phyloP scores from a whole-genome alignment of 2,329 filamentous ascomycete species.

The Alternaria angustiovoidea region DNA sequence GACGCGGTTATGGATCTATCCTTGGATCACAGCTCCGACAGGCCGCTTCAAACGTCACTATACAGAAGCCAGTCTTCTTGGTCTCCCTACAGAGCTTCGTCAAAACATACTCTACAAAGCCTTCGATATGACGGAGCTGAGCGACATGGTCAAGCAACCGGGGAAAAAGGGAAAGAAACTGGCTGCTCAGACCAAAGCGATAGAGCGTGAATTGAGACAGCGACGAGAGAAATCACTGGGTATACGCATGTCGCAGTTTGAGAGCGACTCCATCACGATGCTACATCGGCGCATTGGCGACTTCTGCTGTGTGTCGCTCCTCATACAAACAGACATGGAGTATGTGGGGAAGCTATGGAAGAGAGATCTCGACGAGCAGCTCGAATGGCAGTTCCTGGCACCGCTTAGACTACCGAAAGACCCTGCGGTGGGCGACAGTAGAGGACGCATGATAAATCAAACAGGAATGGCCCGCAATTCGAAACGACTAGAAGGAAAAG shows the following conservation, averaged over 20 bases:
- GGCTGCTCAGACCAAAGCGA: not conserved
- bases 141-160: not conserved
- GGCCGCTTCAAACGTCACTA: not conserved
- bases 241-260: not conserved
- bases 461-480: not conserved
- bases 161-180: not conserved
- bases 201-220: not conserved
- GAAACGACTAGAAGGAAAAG: not conserved
- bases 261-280: slow-evolving; percentile 1
- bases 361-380: not conserved
- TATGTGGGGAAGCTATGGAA: slow-evolving; percentile 17
- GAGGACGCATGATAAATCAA: not conserved
- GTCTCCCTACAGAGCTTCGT: slow-evolving; percentile 25
- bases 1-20: slow-evolving; percentile 8
- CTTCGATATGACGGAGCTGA: not conserved
- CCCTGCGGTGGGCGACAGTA: not conserved
- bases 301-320: slow-evolving; percentile 16
- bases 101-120: slow-evolving; percentile 20
- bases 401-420: not conserved
- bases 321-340: slow-evolving; percentile 20
- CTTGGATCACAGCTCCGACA: slow-evolving; percentile 12
- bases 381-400: not conserved
- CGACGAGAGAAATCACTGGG: not conserved
- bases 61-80: slow-evolving; percentile 17
- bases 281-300: slow-evolving; percentile 8